Percentiles rank a stretch among this genome's conserved stretches.
Evolutionary conservation across 495 filamentous ascomycete genomes (phyloP).

Genomic region (Lasiosphaeriaceae sp.): DNA sequence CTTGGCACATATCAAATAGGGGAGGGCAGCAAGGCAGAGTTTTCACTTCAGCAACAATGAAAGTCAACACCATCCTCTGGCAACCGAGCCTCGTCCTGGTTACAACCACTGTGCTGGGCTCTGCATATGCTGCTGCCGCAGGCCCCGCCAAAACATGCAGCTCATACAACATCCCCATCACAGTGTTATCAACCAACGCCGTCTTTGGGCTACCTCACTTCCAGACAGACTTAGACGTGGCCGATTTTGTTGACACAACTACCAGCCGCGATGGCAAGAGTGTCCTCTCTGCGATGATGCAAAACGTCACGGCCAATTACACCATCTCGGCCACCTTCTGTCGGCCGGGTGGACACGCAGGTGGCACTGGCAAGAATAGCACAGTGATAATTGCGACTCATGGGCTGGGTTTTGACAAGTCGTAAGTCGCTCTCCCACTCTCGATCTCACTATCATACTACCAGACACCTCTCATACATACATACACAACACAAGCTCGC

Average conservation of each 20-base stretch:
- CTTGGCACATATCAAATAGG: too few relatives aligned
- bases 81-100: neutral
- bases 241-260: conserved; percentile 16
- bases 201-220: conserved; percentile 10
- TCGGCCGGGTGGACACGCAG: conserved; percentile 9
- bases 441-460: too few relatives aligned
- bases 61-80: neutral
- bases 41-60: neutral
- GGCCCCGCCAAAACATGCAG: conserved; percentile 8
- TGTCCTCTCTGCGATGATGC: neutral
- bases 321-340: conserved; percentile 25
- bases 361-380: conserved; percentile 3
- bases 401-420: conserved; percentile 15
- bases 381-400: conserved; percentile 23
- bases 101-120: neutral
- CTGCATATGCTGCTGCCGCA: neutral
- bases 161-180: conserved; percentile 15
- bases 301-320: conserved; percentile 14
- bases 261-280: conserved; percentile 5
- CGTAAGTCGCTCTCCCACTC: conserved; percentile 3
- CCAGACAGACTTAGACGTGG: conserved; percentile 21
- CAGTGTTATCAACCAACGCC: conserved; percentile 11
- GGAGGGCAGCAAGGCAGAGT: too few relatives aligned
- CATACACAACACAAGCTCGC: too few relatives aligned
- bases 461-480: too few relatives aligned